Conservation (phyloP, 2,329 filamentous ascomycete genomes). For the Colletotrichum endophyticum region DNA sequence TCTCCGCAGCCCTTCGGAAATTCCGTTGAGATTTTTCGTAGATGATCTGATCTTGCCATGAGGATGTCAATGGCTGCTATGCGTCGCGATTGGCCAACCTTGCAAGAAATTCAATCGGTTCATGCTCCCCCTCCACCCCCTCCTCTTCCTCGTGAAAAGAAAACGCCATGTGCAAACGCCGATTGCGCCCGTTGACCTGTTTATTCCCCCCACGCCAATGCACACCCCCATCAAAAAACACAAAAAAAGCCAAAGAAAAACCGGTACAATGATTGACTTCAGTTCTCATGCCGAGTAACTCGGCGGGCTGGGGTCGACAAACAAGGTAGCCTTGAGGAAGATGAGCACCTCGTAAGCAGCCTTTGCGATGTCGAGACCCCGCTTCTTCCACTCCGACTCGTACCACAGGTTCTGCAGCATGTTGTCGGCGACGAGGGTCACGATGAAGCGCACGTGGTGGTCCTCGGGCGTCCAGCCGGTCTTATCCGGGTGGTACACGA, state of each 20-base stretch:
- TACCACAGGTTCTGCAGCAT: conserved; percentile 36
- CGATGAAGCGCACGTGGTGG: conserved; percentile 43
- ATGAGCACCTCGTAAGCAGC: conserved; percentile 41
- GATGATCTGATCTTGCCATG: conserved; percentile 2
- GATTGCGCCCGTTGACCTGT: background rate
- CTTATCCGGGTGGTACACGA: conserved; percentile 42
- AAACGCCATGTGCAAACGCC: background rate
- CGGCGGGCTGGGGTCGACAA: conserved; percentile 29
- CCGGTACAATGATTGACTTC: background rate
- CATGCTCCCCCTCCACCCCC: background rate
- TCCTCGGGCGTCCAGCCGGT: conserved; percentile 38
- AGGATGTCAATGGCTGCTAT: background rate
- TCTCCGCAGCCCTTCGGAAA: background rate
- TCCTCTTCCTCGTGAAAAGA: background rate
- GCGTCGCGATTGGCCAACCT: background rate
- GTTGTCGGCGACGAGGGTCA: conserved; percentile 37
- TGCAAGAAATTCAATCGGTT: background rate
- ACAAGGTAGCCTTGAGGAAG: conserved; percentile 32
- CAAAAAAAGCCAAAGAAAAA: background rate
- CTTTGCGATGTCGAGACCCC: conserved; percentile 33
- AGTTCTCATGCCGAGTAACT: conserved; percentile 25
- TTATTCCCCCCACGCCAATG: background rate
- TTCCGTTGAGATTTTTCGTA: background rate
- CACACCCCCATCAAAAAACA: background rate
- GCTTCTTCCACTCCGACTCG: conserved; percentile 34